Evolutionary conservation across 257 asterid species (phyloP), one percentile per base, ranked within the genome.

Genomic region (Coffea eugenioides): DNA sequence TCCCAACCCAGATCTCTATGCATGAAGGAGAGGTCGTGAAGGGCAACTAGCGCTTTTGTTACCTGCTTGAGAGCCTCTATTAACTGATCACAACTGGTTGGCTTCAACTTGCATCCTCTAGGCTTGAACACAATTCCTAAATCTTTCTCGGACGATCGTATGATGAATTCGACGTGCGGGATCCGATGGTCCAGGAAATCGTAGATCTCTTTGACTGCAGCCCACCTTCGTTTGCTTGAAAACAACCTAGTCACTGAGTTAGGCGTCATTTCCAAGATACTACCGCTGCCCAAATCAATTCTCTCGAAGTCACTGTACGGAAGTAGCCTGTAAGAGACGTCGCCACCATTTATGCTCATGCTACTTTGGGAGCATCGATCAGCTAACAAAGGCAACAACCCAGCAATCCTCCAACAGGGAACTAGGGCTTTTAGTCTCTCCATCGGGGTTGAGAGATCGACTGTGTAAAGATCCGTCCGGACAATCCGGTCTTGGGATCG

Each of bases 1-100:
- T 88, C 91, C 91, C 89, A 88, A 59, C 89, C 67, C 65, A 88
- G 76, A 45, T 86, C 89, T 45, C 89, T 78, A 23, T 88, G 91
- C 91, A 88, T 86, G 84, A 86, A 88, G 6, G 89, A 85, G 0
- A 86, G 75, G 45, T 88, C 91, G 56, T 88, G 89, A 39, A 88
- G 69, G 0, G 88, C 91, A 11, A 85, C 91, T 39, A 88, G 73
- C 0, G 91, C 89, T 72, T 85, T 88, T 8, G 91, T 85, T 1
- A 88, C 89, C 3, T 85, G 85, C 80, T 85, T 88, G 2, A 88
- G 79, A 11, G 91, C 84, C 36, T 85, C 91, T 12, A 88, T 71
- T 5, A 85, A 34, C 56, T 84, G 86, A 23, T 85, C 89, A 1
- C 85, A 83, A 41, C 69, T 88, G 3, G 45, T 27, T 5, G 89